Evolutionary conservation across 345 rosid genomes (phyloP).

Genomic region (Heritiera fomes): DNA sequence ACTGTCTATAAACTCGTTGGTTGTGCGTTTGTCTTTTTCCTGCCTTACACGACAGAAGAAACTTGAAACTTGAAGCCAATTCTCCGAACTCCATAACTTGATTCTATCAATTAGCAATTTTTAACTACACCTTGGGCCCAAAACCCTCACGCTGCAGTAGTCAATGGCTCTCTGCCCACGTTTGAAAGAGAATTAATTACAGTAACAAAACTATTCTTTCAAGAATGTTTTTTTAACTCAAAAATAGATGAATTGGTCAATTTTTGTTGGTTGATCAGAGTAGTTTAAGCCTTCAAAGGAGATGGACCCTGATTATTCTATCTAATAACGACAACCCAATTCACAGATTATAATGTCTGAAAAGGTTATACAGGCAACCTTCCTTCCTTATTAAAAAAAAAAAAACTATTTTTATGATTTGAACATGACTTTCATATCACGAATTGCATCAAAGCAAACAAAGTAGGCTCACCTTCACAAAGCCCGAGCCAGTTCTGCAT

Average conservation of each 20-base stretch:
- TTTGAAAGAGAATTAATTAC: not conserved
- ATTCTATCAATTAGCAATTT: not conserved
- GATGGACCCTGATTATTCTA: not conserved
- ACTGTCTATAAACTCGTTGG: not conserved
- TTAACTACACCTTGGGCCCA: not conserved
- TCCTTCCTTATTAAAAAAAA: too few species aligned
- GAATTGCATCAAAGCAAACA: not conserved
- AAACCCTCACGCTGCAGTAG: not conserved
- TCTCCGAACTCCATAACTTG: constrained; percentile 3
- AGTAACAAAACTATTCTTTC: not conserved
- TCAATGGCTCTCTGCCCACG: not conserved
- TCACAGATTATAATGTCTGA: too few species aligned
- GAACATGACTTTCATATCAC: too few species aligned
- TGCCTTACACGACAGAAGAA: constrained; percentile 16
- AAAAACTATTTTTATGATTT: too few species aligned
- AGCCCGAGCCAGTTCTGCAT: not conserved
- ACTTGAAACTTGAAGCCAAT: constrained; percentile 16
- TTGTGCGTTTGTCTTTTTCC: not conserved
- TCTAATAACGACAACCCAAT: too few species aligned
- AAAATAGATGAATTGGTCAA: not conserved
- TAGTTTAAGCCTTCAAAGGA: not conserved
- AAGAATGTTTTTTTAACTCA: not conserved
- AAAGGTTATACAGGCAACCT: too few species aligned
- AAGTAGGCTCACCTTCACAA: not conserved
- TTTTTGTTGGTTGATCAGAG: not conserved